Percentiles rank a stretch among this genome's conserved stretches.
These are phyloP conservation scores for Aureobasidium pullulans DNA, from an alignment of 2,329 filamentous ascomycete genomes.

Conservation along the genomic window DNA sequence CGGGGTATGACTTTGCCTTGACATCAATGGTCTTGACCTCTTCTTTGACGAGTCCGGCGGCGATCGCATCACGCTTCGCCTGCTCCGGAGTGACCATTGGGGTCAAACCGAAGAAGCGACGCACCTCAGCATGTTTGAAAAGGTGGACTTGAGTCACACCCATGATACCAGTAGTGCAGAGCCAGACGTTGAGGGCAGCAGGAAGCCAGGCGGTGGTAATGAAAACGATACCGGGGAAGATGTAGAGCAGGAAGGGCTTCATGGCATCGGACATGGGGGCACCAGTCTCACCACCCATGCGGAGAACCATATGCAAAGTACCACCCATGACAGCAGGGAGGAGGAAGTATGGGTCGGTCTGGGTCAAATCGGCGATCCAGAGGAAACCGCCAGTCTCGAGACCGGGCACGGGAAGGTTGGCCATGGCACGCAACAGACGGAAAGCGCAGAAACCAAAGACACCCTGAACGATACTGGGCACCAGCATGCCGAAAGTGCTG, in stretches of 20 bases:
- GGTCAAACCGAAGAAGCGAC: conserved; percentile 32
- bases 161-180: conserved; percentile 41
- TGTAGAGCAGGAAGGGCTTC: conserved; percentile 36
- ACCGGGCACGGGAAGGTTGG: conserved; percentile 69
- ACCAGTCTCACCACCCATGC: conserved; percentile 46
- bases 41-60: conserved; percentile 3
- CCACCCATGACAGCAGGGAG: conserved; percentile 49
- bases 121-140: conserved; percentile 31
- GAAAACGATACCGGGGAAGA: conserved; percentile 48
- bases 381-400: conserved; percentile 61
- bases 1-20: conserved; percentile 8
- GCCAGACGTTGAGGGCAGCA: conserved; percentile 56
- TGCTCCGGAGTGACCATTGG: conserved; percentile 20
- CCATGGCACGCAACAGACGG: conserved; percentile 67
- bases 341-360: conserved; percentile 68
- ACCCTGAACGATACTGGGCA: conserved; percentile 53
- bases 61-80: conserved; percentile 4
- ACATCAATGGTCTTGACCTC: conserved; percentile 16
- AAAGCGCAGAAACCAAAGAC: conserved; percentile 77
- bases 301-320: conserved; percentile 24
- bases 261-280: conserved; percentile 26
- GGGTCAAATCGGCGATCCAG: conserved; percentile 75
- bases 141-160: conserved; percentile 33
- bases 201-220: conserved; percentile 49
- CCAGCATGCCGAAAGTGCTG: conserved; percentile 42